Evolutionary conservation across 495 filamentous ascomycete species (phyloP), one percentile per base, ranked within the genome.

Genomic region (Darksidea phi): DNA sequence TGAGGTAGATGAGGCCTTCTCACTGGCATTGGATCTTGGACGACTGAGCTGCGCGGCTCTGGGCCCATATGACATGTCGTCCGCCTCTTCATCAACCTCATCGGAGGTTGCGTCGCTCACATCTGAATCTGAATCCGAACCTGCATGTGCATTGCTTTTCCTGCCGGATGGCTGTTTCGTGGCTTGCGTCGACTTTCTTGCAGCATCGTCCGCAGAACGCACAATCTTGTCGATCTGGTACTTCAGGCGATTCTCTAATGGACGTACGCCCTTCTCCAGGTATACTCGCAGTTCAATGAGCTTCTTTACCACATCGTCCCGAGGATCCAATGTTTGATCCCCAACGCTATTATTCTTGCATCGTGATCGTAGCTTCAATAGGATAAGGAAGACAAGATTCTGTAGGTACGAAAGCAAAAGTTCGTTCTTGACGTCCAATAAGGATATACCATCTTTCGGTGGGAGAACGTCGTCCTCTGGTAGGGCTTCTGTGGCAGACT

Each of bases 361-460:
- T 7, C 49, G 51, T 67, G 85, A 82, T 17, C 89, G 83, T 17
- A 97, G 71, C 72, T 96, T 94, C 43, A 92, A 74, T 1, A 97
- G 75, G 37, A 95, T 87, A 48, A 97, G 76, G 65, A 96, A 96
- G 28, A 93, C 89, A 4, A 96, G 82, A 67, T 97, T 92, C 67
- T 97, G 95, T 0, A 97, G 78, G 76, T 98, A 98, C 1, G 95
- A 91, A 43, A 98, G 87, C 13, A 98, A 83, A 17, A 97, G 82
- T 62, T 98, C 95, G 78, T 90, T 96, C 73, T 98, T 98, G 52
- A 87, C 82, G 70, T 96, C 90, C 68, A 98, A 85, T 5, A 98
- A 86, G 1, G 94, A 97, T 49, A 98, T 92, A 62, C 93, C 93
- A 62, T 96, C 85, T 65, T 85, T 79, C 8, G 89, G 86, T 6